Evolutionary conservation across 176 grass and related monocot genomes (phyloP), one percentile per base, ranked within the genome.

Genomic region (Oryza meridionalis): DNA sequence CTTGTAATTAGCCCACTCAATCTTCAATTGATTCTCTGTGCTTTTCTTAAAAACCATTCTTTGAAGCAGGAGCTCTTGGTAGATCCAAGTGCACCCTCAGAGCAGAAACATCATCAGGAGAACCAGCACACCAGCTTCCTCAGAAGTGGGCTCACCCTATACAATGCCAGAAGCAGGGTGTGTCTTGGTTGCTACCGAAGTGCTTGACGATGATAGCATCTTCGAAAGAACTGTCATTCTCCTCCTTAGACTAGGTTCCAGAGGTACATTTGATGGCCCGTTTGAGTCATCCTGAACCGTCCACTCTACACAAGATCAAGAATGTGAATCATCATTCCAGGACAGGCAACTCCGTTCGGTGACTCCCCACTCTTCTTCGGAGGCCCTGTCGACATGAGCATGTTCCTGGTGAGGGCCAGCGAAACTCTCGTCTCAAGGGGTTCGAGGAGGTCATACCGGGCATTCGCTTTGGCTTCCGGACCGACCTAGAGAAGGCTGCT

Each of bases 141-240:
- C 77, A 86, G 25, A 88, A 92, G 77, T 99, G 96, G 93, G 96
- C 93, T 77, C 96, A 99, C 37, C 74, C 93, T 46, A 96, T 97
- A 67, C 96, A 27, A 80, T 94, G 89, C 93, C 89, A 11, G 96
- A 99, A 38, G 90, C 87, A 53, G 93, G 96, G 47, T 99, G 93
- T 58, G 76, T 99, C 38, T 67, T 96, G 82, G 87, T 99, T 72
- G 91, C 96, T 66, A 96, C 93, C 11, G 89, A 99, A 68, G 87
- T 80, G n/a, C 93, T 99, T 17, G 96, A 99, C 67, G 83, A 91
- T n/a, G 80, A 86, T 31, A 77, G 75, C 38, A 85, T 77, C 33
- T 99, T 99, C 15, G 84, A 90, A 72, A 92, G 96, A 91, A 92
- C 85, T 4, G 91, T 96, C 7, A 82, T 99, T 45, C 92, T 99